Conservation (phyloP, 2,329 filamentous ascomycete genomes). For the Colletotrichum graminicola region DNA sequence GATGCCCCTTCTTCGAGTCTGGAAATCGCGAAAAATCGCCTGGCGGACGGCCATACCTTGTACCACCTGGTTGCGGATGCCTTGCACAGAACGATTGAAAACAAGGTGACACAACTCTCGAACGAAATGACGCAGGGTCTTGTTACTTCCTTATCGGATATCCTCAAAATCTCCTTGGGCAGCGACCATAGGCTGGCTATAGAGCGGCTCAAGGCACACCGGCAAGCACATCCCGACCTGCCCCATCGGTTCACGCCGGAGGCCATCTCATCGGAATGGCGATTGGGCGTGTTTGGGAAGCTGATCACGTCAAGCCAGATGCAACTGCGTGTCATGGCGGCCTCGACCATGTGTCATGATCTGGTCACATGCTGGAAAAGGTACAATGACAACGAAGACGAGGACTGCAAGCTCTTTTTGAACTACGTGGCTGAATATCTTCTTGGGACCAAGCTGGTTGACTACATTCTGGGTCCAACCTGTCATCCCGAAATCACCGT, state of each 20-base stretch:
- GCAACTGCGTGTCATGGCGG: slow-evolving; percentile 86
- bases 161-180: slow-evolving; percentile 58
- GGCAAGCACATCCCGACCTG: slow-evolving; percentile 53
- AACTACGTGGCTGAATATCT: slow-evolving; percentile 78
- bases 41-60: slow-evolving; percentile 57
- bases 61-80: slow-evolving; percentile 58
- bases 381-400: slow-evolving; percentile 61
- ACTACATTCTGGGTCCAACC: slow-evolving; percentile 90
- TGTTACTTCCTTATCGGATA: slow-evolving; percentile 57
- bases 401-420: slow-evolving; percentile 63
- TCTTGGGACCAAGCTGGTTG: slow-evolving; percentile 76
- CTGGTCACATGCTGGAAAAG: slow-evolving; percentile 76
- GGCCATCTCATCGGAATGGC: slow-evolving; percentile 74
- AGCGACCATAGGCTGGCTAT: slow-evolving; percentile 53
- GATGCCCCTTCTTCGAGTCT: slow-evolving; percentile 18
- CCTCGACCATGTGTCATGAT: slow-evolving; percentile 78
- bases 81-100: slow-evolving; percentile 64
- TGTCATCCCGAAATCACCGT: slow-evolving; percentile 92
- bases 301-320: slow-evolving; percentile 88
- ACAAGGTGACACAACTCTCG: slow-evolving; percentile 65
- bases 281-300: slow-evolving; percentile 75
- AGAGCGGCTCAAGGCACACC: slow-evolving; percentile 50
- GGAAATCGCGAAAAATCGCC: slow-evolving; percentile 49
- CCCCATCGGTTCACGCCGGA: slow-evolving; percentile 56
- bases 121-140: slow-evolving; percentile 57